phyloP scores from a whole-genome alignment of 352 stramenopile genomes.

The Salisapilia sapeloensis region DNA sequence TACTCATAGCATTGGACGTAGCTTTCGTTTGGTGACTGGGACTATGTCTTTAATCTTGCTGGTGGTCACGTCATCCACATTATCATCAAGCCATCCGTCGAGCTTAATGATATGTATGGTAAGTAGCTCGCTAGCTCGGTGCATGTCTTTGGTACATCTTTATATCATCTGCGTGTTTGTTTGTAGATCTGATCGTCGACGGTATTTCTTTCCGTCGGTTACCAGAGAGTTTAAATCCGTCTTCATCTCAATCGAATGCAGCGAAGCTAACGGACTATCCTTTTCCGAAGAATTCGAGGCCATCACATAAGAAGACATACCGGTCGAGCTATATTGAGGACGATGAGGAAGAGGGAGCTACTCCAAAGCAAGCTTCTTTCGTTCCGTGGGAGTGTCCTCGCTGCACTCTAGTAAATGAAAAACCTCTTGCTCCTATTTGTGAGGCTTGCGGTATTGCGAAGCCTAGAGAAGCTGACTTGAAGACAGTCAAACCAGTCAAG shows the following conservation, averaged over 20 bases:
- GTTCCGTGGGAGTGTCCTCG: conserved; percentile 46
- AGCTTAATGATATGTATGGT: conserved; percentile 82
- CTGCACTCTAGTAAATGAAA: conserved; percentile 70
- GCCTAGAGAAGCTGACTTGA: conserved; percentile 11
- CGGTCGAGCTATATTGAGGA: conserved; percentile 7
- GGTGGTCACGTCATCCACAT: conserved; percentile 66
- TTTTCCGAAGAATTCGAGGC: too few relatives aligned
- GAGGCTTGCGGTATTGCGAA: conserved; percentile 52
- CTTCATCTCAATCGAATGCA: conserved; percentile 11
- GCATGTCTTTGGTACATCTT: not conserved
- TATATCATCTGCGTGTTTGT: not conserved
- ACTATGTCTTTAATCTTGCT: conserved; percentile 72
- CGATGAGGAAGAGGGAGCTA: conserved; percentile 6
- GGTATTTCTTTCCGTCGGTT: conserved; percentile 61
- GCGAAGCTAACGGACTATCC: too few relatives aligned
- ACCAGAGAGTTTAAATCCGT: conserved; percentile 34
- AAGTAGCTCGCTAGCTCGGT: conserved; percentile 4
- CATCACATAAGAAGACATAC: too few relatives aligned
- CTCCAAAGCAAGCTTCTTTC: conserved; percentile 15
- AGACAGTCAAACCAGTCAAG: not conserved
- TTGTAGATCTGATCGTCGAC: conserved; percentile 61
- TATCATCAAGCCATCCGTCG: conserved; percentile 72
- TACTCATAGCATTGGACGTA: conserved; percentile 6
- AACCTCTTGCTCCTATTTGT: conserved; percentile 47
- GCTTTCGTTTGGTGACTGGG: conserved; percentile 71